A percentile compares a stretch with the other conserved stretches of the same genome.
Evolutionary conservation across 768 basidiomycete species (phyloP).

Genomic region (Hydnomerulius pinastri): DNA sequence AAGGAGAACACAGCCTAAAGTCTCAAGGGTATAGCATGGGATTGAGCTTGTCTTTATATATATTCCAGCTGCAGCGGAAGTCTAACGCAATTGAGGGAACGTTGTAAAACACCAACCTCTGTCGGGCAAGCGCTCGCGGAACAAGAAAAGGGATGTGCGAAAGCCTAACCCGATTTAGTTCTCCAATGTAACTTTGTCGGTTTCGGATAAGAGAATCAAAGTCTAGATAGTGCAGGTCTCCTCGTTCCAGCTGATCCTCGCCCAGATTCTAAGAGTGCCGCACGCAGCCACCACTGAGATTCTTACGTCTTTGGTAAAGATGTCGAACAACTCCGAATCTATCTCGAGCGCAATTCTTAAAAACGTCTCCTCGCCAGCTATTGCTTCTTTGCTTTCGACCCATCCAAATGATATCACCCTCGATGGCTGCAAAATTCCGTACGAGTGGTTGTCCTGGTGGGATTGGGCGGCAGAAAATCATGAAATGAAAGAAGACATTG

Average conservation of each 20-base stretch:
- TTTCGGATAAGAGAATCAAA: too few relatives aligned
- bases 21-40: too few relatives aligned
- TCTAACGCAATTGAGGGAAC: too few relatives aligned
- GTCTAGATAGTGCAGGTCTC: too few relatives aligned
- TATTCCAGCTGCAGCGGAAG: too few relatives aligned
- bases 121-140: too few relatives aligned
- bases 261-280: too few relatives aligned
- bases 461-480: constrained; percentile 29
- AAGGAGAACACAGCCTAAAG: background rate
- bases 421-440: constrained; percentile 18
- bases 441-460: constrained; percentile 39
- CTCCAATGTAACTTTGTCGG: background rate
- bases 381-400: constrained; percentile 38
- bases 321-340: constrained; percentile 10
- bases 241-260: too few relatives aligned
- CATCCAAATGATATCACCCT: constrained; percentile 51
- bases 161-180: background rate
- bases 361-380: constrained; percentile 20
- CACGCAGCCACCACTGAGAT: too few relatives aligned
- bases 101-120: too few relatives aligned
- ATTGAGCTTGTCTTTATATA: too few relatives aligned
- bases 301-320: too few relatives aligned
- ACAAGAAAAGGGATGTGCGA: background rate
- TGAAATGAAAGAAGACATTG: constrained; percentile 12
- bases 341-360: constrained; percentile 18